Base-by-base conservation (phyloP, 1,284 basidiomycete species). In the Pyrrhoderma lamaoense region DNA sequence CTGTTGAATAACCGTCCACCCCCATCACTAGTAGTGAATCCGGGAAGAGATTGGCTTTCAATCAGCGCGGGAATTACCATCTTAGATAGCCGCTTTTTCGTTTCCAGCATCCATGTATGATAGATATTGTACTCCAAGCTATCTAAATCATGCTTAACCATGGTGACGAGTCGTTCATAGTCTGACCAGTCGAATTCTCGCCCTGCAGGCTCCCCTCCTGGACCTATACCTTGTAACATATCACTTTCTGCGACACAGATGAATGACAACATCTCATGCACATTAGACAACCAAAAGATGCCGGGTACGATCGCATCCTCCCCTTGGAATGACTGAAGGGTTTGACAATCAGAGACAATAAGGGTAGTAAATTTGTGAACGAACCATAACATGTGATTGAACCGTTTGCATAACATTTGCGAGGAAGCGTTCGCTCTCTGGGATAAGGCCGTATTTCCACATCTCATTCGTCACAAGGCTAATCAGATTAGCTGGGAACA, bases 401-500 rank as follows among this genome's bases (percentile, higher is more conserved):
- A 99, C 89, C 14, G 88, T 90, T 67, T 98, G 94, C 95, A 99
- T 99, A 52, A 99, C 91, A 63, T 97, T 98, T 37, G 96, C 96
- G 55, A 99, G 75, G 80, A 99, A 99, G 36, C 94, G 79, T 67
- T 99, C 96, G 68, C 93, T 96, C 68, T 99, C 95, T 22, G 85
- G 79, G 60, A 99, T 97, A 62, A 99, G 81, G 23, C 94, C 93
- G 62, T 97, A 93, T 71, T 98, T 98, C 96, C 96, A 99, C 95
- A 99, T 99, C 70, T 99, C 96, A 68, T 99, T 99, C 18, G 93
- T 96, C 55, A 97, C 88, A 46, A 99, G 74, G 62, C 89, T 93
- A 69, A 99, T 99, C 54, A 99, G 80, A 67, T 99, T 98, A n/a
- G 96, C 95, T 3, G 96, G 96, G 86, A 99, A 99, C 39, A 99